Evolutionary conservation across 1,284 basidiomycete genomes (phyloP), one percentile per base, ranked within the genome.

Genomic region (Naganishia cerealis): DNA sequence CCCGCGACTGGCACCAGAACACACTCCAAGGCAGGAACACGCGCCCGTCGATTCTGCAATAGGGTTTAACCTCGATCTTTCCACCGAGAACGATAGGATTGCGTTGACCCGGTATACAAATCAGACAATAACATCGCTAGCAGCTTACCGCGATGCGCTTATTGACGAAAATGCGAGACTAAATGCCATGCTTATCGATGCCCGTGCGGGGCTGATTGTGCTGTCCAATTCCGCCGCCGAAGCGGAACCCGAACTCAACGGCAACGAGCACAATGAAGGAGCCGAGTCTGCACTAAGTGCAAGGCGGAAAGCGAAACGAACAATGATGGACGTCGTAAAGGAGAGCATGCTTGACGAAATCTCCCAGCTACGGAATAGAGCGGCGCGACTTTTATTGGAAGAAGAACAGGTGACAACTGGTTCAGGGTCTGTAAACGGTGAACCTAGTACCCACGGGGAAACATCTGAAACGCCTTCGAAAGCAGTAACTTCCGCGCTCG

Each of bases 111-210:
- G 55, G 21, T 66, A 66, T 38, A 66, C 63, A 15, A 38, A 53
- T 67, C 66, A 68, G 56, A 48, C 58, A 5, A 36, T 57, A 29
- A 50, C 59, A 1, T 61, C 58, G 15, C 50, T 68, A 24, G 54
- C 61, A 15, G 39, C 42, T 18, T 46, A 56, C 13, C 48, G 67
- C 9, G 67, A 68, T 46, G 42, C 48, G 5, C 43, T 68, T 33
- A 52, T 68, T 18, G 54, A 65, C 43, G 67, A 68, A 53, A 68
- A 68, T 29, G 55, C 43, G 38, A 40, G 67, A 36, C 48, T 68
- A 43, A 40, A 48, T 18, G 46, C 21, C 12, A 59, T 59, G 48
- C 33, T 67, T 6, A 56, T 29, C 12, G 52, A 39, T 21, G 33
- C 61, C 1, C 42, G 55, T 26, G 53, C 15, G 8, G 57, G 57